Evolutionary conservation across 1,139 yeast species (phyloP), one percentile per base, ranked within the genome.

Genomic region (Casaregolazyma suthepensis): DNA sequence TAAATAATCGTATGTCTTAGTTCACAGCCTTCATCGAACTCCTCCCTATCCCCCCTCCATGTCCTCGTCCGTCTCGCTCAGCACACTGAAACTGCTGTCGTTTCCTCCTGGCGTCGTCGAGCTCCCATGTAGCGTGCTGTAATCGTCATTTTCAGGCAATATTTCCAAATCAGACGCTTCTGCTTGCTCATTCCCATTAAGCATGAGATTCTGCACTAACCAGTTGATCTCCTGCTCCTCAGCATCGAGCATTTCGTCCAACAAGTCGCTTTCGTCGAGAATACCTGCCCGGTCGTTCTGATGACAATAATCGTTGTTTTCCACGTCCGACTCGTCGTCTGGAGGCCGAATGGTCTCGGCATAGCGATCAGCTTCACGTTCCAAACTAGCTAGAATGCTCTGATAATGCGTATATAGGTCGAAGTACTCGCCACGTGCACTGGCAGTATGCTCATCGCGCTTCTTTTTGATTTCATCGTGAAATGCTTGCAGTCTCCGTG

Each of bases 221-320:
- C 40, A 35, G 37, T 31, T 57, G 37, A 61, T 51, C 48, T 61
- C 63, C 50, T 52, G 50, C 40, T 58, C 55, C 26, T 61, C 62
- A 10, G 42, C 50, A 35, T 40, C 37, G 46, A 61, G 44, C 53
- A 58, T 46, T 23, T 57, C 56, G 15, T 61, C 64, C 17, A 59
- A 37, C 26, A 54, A 18, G 22, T 54, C 61, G 15, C 54, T 53
- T 48, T 61, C 63, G 29, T 52, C 56, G 23, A 20, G 22, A 12
- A 40, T 43, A n/a, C 47, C 49, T 10, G 45, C 5, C 19, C 20
- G 38, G 19, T 35, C 35, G 15, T 22, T 29, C 12, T 51, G 52
- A 42, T 52, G 54, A 45, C 54, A 52, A 40, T 52, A 52, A 29
- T 52, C 54, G 40, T 52, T 52, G 29, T 48, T 45, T 18, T 48